Percentiles rank a stretch among this genome's conserved stretches.
Evolutionary conservation across 2,329 filamentous ascomycete species (phyloP).

Genomic region (Emmonsiellopsis sp.): DNA sequence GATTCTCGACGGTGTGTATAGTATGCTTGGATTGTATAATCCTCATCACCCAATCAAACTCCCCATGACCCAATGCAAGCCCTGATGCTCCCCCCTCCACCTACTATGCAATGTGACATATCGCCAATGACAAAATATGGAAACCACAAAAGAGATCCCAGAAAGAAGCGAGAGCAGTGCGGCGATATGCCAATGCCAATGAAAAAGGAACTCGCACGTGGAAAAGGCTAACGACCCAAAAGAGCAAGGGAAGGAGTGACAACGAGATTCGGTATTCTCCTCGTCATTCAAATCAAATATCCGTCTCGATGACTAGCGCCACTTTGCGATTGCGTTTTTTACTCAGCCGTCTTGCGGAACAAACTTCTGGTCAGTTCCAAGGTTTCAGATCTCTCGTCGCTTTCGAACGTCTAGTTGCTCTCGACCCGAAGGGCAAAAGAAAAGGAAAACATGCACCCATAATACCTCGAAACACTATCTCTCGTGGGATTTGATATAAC

Average conservation of each 20-base stretch:
- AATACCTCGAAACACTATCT: neutral
- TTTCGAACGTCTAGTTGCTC: neutral
- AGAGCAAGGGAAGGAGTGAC: neutral
- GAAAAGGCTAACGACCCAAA: neutral
- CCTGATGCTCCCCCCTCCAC: neutral
- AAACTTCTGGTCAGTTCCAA: neutral
- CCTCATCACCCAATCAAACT: neutral
- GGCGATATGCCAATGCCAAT: neutral
- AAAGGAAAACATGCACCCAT: neutral
- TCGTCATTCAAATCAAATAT: neutral
- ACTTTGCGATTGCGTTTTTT: neutral
- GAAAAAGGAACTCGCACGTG: neutral
- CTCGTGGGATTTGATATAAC: conserved; percentile 1
- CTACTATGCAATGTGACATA: neutral
- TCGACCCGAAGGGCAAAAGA: neutral
- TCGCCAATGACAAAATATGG: neutral
- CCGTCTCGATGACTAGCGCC: no score
- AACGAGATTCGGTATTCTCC: neutral
- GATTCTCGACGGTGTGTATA: neutral
- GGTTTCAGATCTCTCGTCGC: neutral
- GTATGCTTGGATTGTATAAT: neutral
- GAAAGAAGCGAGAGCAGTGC: neutral
- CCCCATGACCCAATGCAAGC: neutral
- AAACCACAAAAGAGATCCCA: neutral
- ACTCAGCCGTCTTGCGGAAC: neutral